phyloP scores from a whole-genome alignment of 1,284 basidiomycete species.

The Gymnopus androsaceus region DNA sequence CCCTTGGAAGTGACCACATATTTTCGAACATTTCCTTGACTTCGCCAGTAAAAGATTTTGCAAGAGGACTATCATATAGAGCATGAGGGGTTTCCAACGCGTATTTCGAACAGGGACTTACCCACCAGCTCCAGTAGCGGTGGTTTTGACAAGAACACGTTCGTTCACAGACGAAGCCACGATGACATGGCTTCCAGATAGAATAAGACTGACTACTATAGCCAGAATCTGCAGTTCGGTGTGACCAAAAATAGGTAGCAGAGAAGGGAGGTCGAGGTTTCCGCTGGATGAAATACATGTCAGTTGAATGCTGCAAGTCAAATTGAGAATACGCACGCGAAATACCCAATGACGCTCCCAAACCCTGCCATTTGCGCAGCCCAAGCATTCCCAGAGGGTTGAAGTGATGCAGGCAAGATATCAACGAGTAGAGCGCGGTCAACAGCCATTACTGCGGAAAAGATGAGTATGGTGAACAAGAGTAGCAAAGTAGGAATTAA shows the following conservation, averaged over 20 bases:
- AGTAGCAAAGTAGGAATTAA: not conserved
- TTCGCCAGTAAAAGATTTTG: conserved; percentile 52
- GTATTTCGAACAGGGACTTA: conserved; percentile 6
- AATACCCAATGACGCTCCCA: conserved; percentile 84
- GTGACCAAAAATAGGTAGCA: conserved; percentile 72
- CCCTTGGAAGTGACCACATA: conserved; percentile 66
- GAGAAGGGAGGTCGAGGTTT: conserved; percentile 67
- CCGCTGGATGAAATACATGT: conserved; percentile 36
- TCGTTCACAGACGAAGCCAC: conserved; percentile 76
- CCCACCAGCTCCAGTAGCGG: conserved; percentile 14
- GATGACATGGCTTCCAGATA: conserved; percentile 55
- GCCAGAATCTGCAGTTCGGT: conserved; percentile 81
- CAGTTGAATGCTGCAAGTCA: not conserved
- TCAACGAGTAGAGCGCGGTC: conserved; percentile 84
- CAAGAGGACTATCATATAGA: not conserved
- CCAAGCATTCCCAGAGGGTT: conserved; percentile 93
- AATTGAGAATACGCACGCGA: conserved; percentile 58
- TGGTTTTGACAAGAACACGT: conserved; percentile 55
- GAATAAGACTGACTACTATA: conserved; percentile 53
- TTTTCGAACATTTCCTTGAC: conserved; percentile 70
- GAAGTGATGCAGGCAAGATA: conserved; percentile 65
- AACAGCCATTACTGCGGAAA: conserved; percentile 68
- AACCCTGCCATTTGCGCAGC: conserved; percentile 86
- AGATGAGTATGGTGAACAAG: not conserved
- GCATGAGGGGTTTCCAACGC: not conserved